phyloP scores from a whole-genome alignment of 2,329 filamentous ascomycete species.

The Rutstroemia sp. region DNA sequence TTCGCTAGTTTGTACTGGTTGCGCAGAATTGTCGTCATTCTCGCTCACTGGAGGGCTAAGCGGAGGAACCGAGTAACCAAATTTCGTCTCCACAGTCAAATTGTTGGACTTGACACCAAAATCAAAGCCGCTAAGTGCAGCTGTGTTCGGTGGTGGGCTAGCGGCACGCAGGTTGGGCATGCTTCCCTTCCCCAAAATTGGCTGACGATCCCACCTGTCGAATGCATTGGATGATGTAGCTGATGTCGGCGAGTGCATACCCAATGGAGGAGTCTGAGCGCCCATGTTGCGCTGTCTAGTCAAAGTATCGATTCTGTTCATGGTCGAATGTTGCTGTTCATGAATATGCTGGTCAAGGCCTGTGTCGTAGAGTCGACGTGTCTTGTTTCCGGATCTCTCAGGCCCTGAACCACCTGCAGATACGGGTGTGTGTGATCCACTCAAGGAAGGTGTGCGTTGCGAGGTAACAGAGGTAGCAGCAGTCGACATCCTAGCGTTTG shows the following conservation, averaged over 20 bases:
- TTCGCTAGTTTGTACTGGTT: slow-evolving; percentile 68
- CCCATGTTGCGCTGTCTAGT: slow-evolving; percentile 48
- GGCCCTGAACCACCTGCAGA: slow-evolving; percentile 32
- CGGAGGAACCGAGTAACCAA: slow-evolving; percentile 41
- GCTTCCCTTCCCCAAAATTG: slow-evolving; percentile 51
- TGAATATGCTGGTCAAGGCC: slow-evolving; percentile 72
- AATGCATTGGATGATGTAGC: slow-evolving; percentile 31
- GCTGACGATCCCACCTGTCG: slow-evolving; percentile 42
- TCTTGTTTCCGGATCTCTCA: slow-evolving; percentile 62
- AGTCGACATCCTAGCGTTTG: slow-evolving; percentile 68
- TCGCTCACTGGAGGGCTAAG: slow-evolving; percentile 68
- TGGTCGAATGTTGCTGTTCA: slow-evolving; percentile 68
- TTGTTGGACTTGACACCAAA: slow-evolving; percentile 29
- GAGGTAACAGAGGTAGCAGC: slow-evolving; percentile 86
- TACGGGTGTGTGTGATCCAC: slow-evolving; percentile 40
- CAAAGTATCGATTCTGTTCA: slow-evolving; percentile 74
- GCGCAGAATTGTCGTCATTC: slow-evolving; percentile 53
- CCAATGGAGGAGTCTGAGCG: slow-evolving; percentile 22
- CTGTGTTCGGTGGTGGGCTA: slow-evolving; percentile 34
- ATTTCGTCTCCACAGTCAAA: slow-evolving; percentile 26
- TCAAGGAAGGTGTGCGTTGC: slow-evolving; percentile 48
- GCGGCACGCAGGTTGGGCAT: slow-evolving; percentile 59
- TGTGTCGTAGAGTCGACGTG: slow-evolving; percentile 74
- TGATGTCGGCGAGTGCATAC: slow-evolving; percentile 20
- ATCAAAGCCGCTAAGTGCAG: slow-evolving; percentile 33